Evolutionary conservation across 2,329 filamentous ascomycete species (phyloP).

Genomic region (Cordyceps militaris): DNA sequence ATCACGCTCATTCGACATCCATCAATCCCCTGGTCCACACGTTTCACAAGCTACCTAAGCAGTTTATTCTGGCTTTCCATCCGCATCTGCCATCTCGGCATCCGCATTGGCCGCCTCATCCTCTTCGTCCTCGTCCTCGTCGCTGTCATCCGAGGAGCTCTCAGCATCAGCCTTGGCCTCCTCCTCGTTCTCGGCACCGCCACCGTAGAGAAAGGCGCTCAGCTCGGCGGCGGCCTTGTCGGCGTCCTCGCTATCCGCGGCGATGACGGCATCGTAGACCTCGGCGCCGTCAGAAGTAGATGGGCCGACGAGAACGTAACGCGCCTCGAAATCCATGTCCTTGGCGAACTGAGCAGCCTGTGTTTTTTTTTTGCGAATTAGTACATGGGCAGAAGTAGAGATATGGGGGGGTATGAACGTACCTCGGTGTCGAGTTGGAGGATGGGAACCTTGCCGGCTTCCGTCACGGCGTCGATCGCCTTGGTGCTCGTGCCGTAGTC

Average conservation of each 20-base stretch:
- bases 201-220: slow-evolving; percentile 16
- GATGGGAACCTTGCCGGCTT: slow-evolving; percentile 53
- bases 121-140: slow-evolving; percentile 12
- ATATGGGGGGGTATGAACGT: slow-evolving; percentile 21
- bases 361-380: neutral
- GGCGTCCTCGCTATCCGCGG: neutral
- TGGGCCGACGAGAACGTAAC: slow-evolving; percentile 47
- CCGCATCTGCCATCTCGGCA: slow-evolving; percentile 16
- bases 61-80: slow-evolving; percentile 4
- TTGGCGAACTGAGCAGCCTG: slow-evolving; percentile 51
- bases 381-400: neutral
- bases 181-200: slow-evolving; percentile 19
- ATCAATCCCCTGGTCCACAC: neutral
- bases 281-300: slow-evolving; percentile 22
- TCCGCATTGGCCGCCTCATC: neutral
- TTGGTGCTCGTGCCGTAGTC: slow-evolving; percentile 52
- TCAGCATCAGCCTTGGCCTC: slow-evolving; percentile 13
- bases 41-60: neutral
- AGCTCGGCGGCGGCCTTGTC: slow-evolving; percentile 8
- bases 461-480: slow-evolving; percentile 43
- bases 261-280: slow-evolving; percentile 11
- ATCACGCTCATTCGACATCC: neutral
- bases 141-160: slow-evolving; percentile 17
- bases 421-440: slow-evolving; percentile 48
- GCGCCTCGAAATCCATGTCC: slow-evolving; percentile 48